Evolutionary conservation across 208 protist species (phyloP).

Genomic region (Spongospora subterranea): DNA sequence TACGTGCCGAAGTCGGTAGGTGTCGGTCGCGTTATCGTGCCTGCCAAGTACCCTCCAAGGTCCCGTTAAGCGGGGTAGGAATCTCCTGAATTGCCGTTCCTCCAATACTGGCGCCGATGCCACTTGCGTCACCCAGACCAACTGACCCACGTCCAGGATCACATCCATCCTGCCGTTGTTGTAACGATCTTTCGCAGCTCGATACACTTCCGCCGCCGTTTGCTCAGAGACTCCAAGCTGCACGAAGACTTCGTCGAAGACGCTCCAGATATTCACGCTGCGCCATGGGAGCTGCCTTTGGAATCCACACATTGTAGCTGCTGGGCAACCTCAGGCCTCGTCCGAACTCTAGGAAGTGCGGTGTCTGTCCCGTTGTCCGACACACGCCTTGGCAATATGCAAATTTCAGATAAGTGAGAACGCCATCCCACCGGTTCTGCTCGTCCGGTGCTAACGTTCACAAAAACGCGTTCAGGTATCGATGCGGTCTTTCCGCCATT

Average conservation of each 20-base stretch:
- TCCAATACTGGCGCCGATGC: background rate
- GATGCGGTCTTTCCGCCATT: slow-evolving; percentile 14
- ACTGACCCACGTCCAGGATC: background rate
- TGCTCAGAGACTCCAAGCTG: background rate
- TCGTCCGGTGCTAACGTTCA: background rate
- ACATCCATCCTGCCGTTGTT: background rate
- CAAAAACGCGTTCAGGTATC: slow-evolving; percentile 49
- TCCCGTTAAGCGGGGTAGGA: background rate
- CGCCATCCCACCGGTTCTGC: background rate
- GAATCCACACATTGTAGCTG: slow-evolving; percentile 8
- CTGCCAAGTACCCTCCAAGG: background rate
- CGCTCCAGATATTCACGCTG: slow-evolving; percentile 29
- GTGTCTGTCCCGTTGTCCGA: slow-evolving; percentile 6
- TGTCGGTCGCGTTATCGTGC: background rate
- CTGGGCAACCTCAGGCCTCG: background rate
- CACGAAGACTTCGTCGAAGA: background rate
- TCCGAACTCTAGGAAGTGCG: slow-evolving; percentile 10
- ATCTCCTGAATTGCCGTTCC: background rate
- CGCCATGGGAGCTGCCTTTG: background rate
- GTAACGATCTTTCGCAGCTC: background rate
- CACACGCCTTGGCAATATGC: slow-evolving; percentile 40
- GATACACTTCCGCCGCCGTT: slow-evolving; percentile 35
- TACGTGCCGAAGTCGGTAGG: slow-evolving; percentile 17
- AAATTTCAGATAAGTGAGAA: slow-evolving; percentile 8
- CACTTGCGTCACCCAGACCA: background rate